Base-by-base conservation (phyloP, 2,329 filamentous ascomycete species). In the Torrubiellomyces zombiae region DNA sequence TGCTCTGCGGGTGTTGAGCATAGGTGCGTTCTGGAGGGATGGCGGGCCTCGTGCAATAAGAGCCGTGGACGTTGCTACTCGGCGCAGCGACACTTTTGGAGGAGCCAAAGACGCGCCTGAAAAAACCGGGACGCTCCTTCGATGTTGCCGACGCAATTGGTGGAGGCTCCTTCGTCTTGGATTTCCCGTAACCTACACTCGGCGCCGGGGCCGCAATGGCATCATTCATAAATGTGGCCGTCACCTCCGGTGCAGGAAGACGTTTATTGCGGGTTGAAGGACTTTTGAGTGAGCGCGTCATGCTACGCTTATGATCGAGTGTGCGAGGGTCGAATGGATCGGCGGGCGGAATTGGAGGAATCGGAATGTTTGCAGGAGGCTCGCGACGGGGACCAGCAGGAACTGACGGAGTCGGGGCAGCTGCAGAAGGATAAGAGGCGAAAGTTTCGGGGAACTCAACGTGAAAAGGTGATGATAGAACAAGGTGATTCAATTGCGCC, bases 81-180 rank as follows among this genome's bases (percentile, higher is more conserved):
- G 11, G 15, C 19, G 18, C 6, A 15, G 18, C 13, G 13, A 9
- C 59, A 24, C 53, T 64, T 43, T 65, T 78, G 18, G 77, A 70
- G 7, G 75, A 77, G 21, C 60, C 80, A 56, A 95, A 95, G 19
- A 95, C 79, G 34, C 86, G 72, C 39, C 82, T 73, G 57, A 95
- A 95, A 57, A 98, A 95, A 12, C 89, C 85, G 7, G 69, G 79
- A 29, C 73, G 71, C 41, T 81, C 75, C 44, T 77, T 80, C 43
- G 55, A 34, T 43, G 55, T 32, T 45, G 48, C 32, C 45, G 48
- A 27, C 17, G 56, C 55, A 20, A 64, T 61, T 34, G 63, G 53
- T n/a, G n/a, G n/a, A n/a, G n/a, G n/a, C 31, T 52, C 50, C 30
- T 53, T 43, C 25, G 65, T 62, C 38, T 69, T 70, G 18, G 59